A percentile compares a stretch with the other conserved stretches of the same genome.
Conservation (phyloP, 192 early-diverging fungal genomes). For the Coemansia sp. region DNA sequence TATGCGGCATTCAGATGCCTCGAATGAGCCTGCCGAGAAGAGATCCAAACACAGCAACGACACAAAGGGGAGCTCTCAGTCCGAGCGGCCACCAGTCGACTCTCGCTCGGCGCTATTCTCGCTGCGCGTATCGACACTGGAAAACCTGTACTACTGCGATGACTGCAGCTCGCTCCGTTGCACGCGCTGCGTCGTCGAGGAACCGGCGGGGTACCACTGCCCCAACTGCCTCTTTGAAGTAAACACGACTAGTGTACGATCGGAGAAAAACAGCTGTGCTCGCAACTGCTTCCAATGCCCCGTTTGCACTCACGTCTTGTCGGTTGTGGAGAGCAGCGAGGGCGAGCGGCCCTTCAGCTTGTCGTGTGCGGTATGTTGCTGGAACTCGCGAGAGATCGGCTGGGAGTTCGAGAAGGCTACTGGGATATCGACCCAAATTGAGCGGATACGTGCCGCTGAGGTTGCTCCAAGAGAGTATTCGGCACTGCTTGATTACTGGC, state of each 20-base stretch:
- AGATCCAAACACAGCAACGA: background rate
- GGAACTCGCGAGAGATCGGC: constrained; percentile 91
- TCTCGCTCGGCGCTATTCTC: constrained; percentile 14
- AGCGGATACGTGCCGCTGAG: constrained; percentile 70
- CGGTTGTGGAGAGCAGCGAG: constrained; percentile 59
- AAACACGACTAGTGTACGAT: constrained; percentile 91
- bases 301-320: constrained; percentile 73
- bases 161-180: constrained; percentile 82
- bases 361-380: constrained; percentile 82
- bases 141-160: constrained; percentile 84
- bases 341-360: constrained; percentile 65
- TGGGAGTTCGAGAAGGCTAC: constrained; percentile 92
- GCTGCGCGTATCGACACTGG: constrained; percentile 56
- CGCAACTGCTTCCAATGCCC: constrained; percentile 96
- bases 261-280: constrained; percentile 91
- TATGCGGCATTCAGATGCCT: constrained; percentile 6
- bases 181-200: constrained; percentile 76
- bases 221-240: constrained; percentile 97
- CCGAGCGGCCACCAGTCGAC: background rate
- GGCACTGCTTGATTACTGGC: constrained; percentile 80
- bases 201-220: constrained; percentile 89
- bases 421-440: constrained; percentile 86
- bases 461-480: constrained; percentile 78
- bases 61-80: background rate
- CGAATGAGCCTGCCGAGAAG: background rate